phyloP scores from a whole-genome alignment of 2,329 filamentous ascomycete genomes.

The Aspergillus ochraceus region DNA sequence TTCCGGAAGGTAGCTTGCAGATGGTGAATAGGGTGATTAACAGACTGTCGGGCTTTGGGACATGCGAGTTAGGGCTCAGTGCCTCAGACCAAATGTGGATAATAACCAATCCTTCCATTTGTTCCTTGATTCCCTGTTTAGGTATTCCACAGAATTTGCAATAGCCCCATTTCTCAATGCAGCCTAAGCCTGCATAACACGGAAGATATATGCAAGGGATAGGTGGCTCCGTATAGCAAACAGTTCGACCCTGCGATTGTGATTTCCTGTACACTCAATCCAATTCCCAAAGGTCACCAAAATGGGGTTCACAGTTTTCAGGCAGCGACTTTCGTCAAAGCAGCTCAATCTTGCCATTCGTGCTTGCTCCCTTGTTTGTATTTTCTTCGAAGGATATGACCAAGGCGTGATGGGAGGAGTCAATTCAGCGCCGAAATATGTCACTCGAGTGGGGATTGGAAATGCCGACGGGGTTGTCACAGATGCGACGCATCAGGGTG shows the following conservation, averaged over 20 bases:
- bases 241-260: not conserved
- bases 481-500: slow-evolving; percentile 51
- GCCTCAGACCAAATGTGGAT: too few relatives aligned
- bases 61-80: too few relatives aligned
- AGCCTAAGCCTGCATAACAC: too few relatives aligned
- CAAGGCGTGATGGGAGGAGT: slow-evolving; percentile 58
- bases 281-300: not conserved
- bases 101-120: too few relatives aligned
- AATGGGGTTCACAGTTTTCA: slow-evolving; percentile 44
- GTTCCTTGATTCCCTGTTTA: too few relatives aligned
- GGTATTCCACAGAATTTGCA: too few relatives aligned
- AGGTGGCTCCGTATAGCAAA: not conserved
- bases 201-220: not conserved
- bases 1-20: too few relatives aligned
- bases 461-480: slow-evolving; percentile 48
- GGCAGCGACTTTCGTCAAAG: slow-evolving; percentile 44
- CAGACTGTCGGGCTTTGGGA: too few relatives aligned
- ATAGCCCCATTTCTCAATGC: too few relatives aligned
- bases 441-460: slow-evolving; percentile 47
- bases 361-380: slow-evolving; percentile 32
- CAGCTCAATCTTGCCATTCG: slow-evolving; percentile 45
- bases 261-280: not conserved
- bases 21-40: too few relatives aligned
- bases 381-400: slow-evolving; percentile 51
- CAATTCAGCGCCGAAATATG: slow-evolving; percentile 43